Percentiles rank a stretch among this genome's conserved stretches.
phyloP scores from a whole-genome alignment of 805 yeast genomes.

The Barnettozyma californica region DNA sequence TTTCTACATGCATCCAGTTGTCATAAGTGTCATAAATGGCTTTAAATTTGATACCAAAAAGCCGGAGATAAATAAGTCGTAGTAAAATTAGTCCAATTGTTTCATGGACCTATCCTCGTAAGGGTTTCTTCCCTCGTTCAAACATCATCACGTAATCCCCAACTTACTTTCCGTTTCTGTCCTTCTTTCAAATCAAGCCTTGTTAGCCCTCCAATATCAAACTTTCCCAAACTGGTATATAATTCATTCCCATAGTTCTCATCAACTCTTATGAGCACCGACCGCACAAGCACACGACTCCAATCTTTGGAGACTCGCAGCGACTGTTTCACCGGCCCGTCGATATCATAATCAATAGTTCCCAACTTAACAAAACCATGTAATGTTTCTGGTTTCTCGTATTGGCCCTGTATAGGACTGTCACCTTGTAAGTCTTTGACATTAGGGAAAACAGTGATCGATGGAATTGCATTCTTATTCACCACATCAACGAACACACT shows the following conservation, averaged over 20 bases:
- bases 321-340: conserved; percentile 20
- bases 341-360: conserved; percentile 24
- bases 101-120: neutral
- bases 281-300: conserved; percentile 29
- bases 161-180: neutral
- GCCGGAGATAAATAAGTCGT: neutral
- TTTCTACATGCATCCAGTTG: too few relatives aligned
- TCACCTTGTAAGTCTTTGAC: conserved; percentile 18
- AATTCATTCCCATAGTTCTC: conserved; percentile 33
- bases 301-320: conserved; percentile 28
- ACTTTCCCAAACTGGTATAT: conserved; percentile 33
- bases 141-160: neutral
- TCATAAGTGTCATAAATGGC: too few relatives aligned
- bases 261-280: conserved; percentile 27
- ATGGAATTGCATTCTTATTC: neutral
- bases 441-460: neutral
- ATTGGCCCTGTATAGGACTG: neutral
- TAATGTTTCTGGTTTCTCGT: neutral
- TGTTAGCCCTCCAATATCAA: conserved; percentile 38
- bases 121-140: too few relatives aligned
- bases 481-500: conserved; percentile 21
- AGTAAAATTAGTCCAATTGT: neutral
- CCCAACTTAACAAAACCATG: conserved; percentile 23
- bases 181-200: conserved; percentile 24
- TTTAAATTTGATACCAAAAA: neutral